Evolutionary conservation across 768 basidiomycete species (phyloP).

Genomic region (Macrocybe gigantea): DNA sequence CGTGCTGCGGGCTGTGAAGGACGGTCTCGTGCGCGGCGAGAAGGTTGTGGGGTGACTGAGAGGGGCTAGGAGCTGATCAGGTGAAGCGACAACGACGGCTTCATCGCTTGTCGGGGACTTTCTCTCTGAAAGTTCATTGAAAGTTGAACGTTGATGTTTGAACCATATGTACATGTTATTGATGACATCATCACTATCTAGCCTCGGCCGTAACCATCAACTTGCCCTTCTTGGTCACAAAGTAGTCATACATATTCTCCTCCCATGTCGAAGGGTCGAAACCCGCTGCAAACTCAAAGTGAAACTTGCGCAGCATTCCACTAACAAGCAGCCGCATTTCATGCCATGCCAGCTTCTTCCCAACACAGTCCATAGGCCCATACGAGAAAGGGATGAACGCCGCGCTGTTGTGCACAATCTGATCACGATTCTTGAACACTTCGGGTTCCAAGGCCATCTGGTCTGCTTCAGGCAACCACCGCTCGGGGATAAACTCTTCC

Average conservation of each 20-base stretch:
- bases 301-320: constrained; percentile 22
- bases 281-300: constrained; percentile 19
- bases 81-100: constrained; percentile 17
- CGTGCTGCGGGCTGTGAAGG: constrained; percentile 12
- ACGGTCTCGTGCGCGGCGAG: constrained; percentile 11
- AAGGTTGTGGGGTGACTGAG: neutral
- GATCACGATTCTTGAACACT: constrained; percentile 8
- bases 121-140: no score
- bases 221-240: constrained; percentile 23
- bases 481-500: constrained; percentile 31
- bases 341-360: constrained; percentile 28
- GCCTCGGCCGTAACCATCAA: constrained; percentile 12
- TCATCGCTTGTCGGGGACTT: no score
- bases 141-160: no score
- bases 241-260: constrained; percentile 19
- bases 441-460: constrained; percentile 12
- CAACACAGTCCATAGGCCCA: constrained; percentile 48
- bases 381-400: constrained; percentile 33
- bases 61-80: constrained; percentile 12
- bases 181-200: neutral
- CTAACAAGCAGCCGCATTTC: constrained; percentile 27
- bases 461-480: constrained; percentile 23
- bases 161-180: neutral
- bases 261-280: constrained; percentile 21
- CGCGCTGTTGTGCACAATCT: constrained; percentile 14